These are phyloP conservation scores for Nissolia schottii DNA, from an alignment of 306 rosid species.

Conservation along the genomic window DNA sequence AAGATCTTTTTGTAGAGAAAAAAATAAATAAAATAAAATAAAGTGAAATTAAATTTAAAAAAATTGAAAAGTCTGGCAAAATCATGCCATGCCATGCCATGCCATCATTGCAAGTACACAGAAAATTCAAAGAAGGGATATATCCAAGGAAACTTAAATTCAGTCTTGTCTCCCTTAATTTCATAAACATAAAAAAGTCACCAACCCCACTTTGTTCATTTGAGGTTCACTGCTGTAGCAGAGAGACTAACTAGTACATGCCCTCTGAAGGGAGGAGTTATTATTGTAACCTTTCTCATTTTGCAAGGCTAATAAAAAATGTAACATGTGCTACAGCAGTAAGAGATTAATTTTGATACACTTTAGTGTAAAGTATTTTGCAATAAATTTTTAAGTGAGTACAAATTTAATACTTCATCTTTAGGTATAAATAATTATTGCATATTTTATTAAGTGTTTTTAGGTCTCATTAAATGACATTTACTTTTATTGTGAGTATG, in stretches of 20 bases:
- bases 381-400: too few relatives aligned
- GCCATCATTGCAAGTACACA: conserved; percentile 23
- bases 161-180: conserved; percentile 52
- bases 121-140: conserved; percentile 45
- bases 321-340: too few relatives aligned
- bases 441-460: too few relatives aligned
- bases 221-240: conserved; percentile 39
- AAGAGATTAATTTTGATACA: too few relatives aligned
- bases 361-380: too few relatives aligned
- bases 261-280: not conserved
- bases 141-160: conserved; percentile 38
- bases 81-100: conserved; percentile 14
- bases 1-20: conserved; percentile 17
- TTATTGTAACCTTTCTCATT: too few relatives aligned
- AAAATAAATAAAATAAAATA: not conserved
- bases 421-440: too few relatives aligned
- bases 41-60: not conserved
- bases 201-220: conserved; percentile 31
- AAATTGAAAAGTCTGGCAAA: conserved; percentile 29
- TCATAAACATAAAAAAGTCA: conserved; percentile 36
- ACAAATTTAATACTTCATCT: too few relatives aligned
- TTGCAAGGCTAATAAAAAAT: too few relatives aligned
- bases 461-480: too few relatives aligned
- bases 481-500: too few relatives aligned
- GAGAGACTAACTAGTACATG: conserved; percentile 16